A percentile compares a stretch with the other conserved stretches of the same genome.
These are phyloP conservation scores for Diplocarpon mali DNA, from an alignment of 2,329 filamentous ascomycete genomes.

Conservation along the genomic window DNA sequence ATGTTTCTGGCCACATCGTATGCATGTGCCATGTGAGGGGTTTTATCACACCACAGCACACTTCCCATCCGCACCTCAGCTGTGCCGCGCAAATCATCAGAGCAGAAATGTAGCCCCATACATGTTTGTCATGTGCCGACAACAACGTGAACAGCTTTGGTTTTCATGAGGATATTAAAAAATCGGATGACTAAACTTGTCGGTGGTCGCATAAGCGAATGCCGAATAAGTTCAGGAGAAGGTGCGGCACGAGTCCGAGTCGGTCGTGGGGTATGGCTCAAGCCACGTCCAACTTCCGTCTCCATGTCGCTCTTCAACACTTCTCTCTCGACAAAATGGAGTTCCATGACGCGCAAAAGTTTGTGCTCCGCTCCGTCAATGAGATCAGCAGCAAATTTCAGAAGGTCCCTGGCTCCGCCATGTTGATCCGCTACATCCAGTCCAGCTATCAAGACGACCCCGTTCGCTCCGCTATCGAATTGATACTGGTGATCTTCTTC, in stretches of 20 bases:
- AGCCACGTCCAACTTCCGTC: not conserved
- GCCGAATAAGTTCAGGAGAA: not conserved
- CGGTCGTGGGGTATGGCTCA: no score
- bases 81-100: no score
- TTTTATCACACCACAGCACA: no score
- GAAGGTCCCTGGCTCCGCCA: slow-evolving; percentile 84
- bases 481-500: slow-evolving; percentile 90
- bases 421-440: slow-evolving; percentile 88
- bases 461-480: slow-evolving; percentile 82
- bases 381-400: slow-evolving; percentile 60
- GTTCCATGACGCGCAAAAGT: slow-evolving; percentile 47
- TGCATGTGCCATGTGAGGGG: no score
- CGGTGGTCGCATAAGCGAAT: no score
- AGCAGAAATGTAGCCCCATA: no score
- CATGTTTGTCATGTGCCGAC: no score
- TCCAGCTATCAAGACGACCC: slow-evolving; percentile 98
- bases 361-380: slow-evolving; percentile 41
- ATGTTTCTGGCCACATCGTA: no score
- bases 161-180: no score
- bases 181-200: no score
- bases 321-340: slow-evolving; percentile 40
- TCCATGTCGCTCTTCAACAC: slow-evolving; percentile 13
- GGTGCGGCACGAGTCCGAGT: not conserved
- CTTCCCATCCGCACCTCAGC: no score
- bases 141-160: no score